Evolutionary conservation across 2,329 filamentous ascomycete species (phyloP), one percentile per base, ranked within the genome.

Genomic region (Fusarium albidum): DNA sequence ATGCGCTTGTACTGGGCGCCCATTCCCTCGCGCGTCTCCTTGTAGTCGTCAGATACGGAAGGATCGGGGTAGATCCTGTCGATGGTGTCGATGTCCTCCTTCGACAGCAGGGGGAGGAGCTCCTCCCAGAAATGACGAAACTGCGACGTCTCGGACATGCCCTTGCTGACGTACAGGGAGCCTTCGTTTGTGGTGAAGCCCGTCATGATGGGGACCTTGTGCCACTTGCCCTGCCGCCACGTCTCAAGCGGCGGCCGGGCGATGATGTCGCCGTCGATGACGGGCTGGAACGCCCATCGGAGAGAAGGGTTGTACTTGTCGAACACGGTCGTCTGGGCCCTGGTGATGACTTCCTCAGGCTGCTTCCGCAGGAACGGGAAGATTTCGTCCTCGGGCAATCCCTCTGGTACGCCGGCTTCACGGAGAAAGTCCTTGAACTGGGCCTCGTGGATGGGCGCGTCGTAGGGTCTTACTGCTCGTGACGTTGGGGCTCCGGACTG

Each of bases 131-230:
- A 90, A 0, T 70, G 53, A 2, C 75, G 76, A 65, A 90, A 88
- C 3, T 86, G 76, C 0, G 71, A 71, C 1, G 79, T 72, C 2
- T 73, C 75, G 4, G 77, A 74, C 56, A 82, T 75, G 5, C 68
- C 60, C 26, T 76, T 72, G 0, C 86, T 80, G 1, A 90, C 82
- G 63, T 90, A 91, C 27, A 81, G 71, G 1, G 85, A 80, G 4
- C 88, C 88, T 69, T 91, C 88, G 62, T 91, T 87, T 32, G 83
- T 82, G 65, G 86, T 86, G 73, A 86, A 91, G 3, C 88, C 88
- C 0, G 87, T 90, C 52, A 91, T 74, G 33, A 91, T 82, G 1
- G 68, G 68, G 0, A 69, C 53, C 18, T 66, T 68, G 47, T 68
- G 66, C 66, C 66, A 68, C 28, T 59, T 61, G 10, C 59, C 68